Evolutionary conservation across 345 rosid genomes (phyloP).

Genomic region (Hevea brasiliensis): DNA sequence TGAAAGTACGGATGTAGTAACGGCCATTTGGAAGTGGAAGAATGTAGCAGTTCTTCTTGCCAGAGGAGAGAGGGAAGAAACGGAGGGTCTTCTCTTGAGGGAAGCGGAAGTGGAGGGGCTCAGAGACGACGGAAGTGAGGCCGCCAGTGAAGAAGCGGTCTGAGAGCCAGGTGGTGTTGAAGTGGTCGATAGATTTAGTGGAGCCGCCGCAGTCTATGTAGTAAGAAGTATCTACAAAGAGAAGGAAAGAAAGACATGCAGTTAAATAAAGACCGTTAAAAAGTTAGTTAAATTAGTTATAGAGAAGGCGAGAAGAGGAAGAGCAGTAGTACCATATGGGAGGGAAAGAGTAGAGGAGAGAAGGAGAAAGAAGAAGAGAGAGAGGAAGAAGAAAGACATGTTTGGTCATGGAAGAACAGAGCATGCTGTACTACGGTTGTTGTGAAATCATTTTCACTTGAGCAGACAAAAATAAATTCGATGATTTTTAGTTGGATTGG

Average conservation of each 20-base stretch:
- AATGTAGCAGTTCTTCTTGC: constrained; percentile 92
- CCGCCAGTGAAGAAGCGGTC: constrained; percentile 89
- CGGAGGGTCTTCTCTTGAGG: constrained; percentile 75
- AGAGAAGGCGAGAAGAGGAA: neutral
- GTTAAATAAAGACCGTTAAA: neutral
- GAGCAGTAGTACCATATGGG: constrained; percentile 5
- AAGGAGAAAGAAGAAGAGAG: neutral
- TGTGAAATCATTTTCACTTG: too few species aligned
- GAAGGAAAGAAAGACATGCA: neutral
- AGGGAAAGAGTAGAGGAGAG: constrained; percentile 7
- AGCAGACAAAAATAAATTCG: too few species aligned
- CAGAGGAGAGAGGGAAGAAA: constrained; percentile 85
- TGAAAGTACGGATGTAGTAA: constrained; percentile 86
- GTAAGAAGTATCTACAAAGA: constrained; percentile 53
- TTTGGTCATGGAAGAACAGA: too few species aligned
- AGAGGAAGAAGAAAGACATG: constrained; percentile 2
- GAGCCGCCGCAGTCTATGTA: constrained; percentile 85
- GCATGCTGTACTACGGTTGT: too few species aligned
- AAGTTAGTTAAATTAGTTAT: neutral
- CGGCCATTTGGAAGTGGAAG: constrained; percentile 77
- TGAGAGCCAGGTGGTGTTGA: constrained; percentile 78
- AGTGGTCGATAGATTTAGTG: constrained; percentile 50
- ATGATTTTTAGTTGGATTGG: too few species aligned
- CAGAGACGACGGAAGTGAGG: constrained; percentile 61
- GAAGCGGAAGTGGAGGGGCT: constrained; percentile 73